phyloP scores from a whole-genome alignment of 192 early-diverging fungal genomes.

The Geosiphon pyriformis region DNA sequence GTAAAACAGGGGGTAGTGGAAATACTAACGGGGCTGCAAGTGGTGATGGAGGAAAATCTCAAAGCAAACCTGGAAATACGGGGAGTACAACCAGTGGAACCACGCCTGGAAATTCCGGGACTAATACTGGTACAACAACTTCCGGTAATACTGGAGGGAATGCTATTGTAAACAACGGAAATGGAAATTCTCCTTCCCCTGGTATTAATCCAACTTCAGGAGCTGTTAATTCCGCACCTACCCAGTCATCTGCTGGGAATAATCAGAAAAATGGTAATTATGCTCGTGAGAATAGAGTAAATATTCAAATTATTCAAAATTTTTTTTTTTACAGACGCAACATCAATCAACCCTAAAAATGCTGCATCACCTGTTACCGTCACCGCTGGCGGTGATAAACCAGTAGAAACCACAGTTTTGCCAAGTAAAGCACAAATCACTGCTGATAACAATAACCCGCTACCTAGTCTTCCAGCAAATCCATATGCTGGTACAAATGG shows the following conservation, averaged over 20 bases:
- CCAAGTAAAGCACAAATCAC: neutral
- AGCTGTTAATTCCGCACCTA: neutral
- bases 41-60: neutral
- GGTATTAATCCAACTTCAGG: neutral
- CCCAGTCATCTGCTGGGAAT: neutral
- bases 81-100: no score
- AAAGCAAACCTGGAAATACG: no score
- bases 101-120: no score
- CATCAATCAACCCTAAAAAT: neutral
- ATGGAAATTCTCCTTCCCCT: neutral
- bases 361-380: neutral
- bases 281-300: neutral
- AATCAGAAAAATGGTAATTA: neutral
- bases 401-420: neutral
- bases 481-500: slow-evolving; percentile 4
- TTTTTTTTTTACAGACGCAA: neutral
- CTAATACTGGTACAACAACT: no score
- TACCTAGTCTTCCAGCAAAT: neutral
- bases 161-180: neutral
- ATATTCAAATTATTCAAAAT: neutral
- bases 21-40: neutral
- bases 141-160: no score
- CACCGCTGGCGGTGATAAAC: neutral
- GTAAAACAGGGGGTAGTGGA: neutral
- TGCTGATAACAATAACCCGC: neutral